Evolutionary conservation across 225 moss, liverwort and hornwort genomes (phyloP), one percentile per base, ranked within the genome.

Genomic region (Antitrichia curtipendula): DNA sequence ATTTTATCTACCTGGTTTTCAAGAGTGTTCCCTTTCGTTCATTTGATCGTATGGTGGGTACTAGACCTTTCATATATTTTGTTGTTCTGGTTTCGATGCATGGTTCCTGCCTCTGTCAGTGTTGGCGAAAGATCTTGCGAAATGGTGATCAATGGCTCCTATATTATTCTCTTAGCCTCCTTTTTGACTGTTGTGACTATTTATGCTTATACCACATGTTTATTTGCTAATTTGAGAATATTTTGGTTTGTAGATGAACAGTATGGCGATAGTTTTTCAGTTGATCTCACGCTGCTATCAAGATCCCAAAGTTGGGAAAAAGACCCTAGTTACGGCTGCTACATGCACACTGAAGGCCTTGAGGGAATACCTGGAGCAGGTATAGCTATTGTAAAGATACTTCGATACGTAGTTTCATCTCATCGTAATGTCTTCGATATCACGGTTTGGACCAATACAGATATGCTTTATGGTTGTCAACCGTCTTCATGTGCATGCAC

Each of bases 261-360:
- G 91, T 70, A 94, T 94, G 94, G 92, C 92, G 54, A 89, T 94
- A 84, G 76, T 93, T 72, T 93, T 89, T 89, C 93, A 93, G 91
- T 84, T 93, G 78, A 89, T 93, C 50, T 84, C 88, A n/a, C 88
- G 92, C 78, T 93, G 93, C 85, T 89, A 54, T 85, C 79, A 88
- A 65, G 88, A 91, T 82, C 78, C 85, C 22, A 43, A 20, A 27
- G 84, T 86, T 86, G 84, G 86, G 32, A 89, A 86, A 83, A 89
- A 57, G 57, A 91, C 89, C 57, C 84, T 93, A 24, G 20, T 92
- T 47, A 89, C 81, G 52, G 93, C 93, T 49, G 93, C 92, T 84
- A 83, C 78, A 43, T 88, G 15, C 70, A 93, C 93, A 80, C 75
- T 88, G 84, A 89, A 86, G 88, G 88, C 89, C 63, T 91, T 93